Conservation (phyloP, 2,329 filamentous ascomycete species). For the Penicillium sp. region DNA sequence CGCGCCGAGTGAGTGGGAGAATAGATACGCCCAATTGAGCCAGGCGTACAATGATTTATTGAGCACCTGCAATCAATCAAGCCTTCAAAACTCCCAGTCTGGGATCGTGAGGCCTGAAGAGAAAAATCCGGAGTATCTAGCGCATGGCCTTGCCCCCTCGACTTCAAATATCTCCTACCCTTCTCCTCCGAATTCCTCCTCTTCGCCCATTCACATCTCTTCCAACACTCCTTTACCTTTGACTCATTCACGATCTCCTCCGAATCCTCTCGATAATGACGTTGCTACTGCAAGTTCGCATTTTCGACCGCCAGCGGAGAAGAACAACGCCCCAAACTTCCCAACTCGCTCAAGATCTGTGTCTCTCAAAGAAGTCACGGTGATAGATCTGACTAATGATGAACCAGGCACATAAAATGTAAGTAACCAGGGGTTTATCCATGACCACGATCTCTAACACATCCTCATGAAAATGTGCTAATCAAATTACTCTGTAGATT, state of each 20-base stretch:
- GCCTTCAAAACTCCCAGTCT: neutral
- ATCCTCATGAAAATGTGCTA: neutral
- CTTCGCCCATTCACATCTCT: neutral
- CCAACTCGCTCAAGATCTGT: neutral
- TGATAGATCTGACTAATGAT: conserved; percentile 13
- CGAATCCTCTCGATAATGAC: neutral
- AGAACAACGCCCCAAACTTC: neutral
- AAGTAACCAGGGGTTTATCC: conserved; percentile 7
- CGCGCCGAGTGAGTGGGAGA: neutral
- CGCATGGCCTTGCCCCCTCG: neutral
- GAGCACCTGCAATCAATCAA: neutral
- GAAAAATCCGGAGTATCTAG: neutral
- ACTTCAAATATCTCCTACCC: neutral
- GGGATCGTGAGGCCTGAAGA: neutral
- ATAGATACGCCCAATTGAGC: neutral
- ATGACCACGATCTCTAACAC: neutral
- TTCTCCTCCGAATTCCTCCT: neutral
- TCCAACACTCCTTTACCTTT: neutral
- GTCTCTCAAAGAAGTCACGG: conserved; percentile 6
- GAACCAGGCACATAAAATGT: conserved; percentile 2
- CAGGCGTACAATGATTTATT: neutral
- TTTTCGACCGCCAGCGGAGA: too few species aligned
- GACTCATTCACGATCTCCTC: neutral
- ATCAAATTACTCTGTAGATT: conserved; percentile 24
- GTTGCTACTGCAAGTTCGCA: neutral